Base-by-base conservation (phyloP, 2,329 filamentous ascomycete genomes). In the Claviceps monticola region DNA sequence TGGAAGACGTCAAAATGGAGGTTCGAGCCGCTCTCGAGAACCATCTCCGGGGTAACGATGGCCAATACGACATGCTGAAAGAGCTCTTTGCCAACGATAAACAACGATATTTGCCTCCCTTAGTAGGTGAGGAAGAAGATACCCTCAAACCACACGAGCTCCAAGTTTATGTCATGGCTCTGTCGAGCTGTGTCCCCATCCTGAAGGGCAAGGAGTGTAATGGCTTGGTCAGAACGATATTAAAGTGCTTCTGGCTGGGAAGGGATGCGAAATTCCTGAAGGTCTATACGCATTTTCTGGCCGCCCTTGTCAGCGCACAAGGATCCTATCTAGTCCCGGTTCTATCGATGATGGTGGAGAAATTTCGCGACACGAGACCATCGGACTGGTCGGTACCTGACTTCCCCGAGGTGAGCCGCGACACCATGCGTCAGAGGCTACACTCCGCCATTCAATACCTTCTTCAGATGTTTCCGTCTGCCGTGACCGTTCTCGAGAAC, bases 381-480 rank as follows among this genome's bases (percentile, higher is more conserved):
- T 70, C 71, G 1, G 63, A 72, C 23, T 78, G 72, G 70, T 64
- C 59, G 38, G 71, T 76, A 0, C 65, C 72, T 52, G 74, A 76
- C 53, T 69, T 83, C 71, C 57, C 80, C 65, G 68, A 71, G 5
- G 80, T 94, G 46, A 74, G 73, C 55, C 76, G 80, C 52, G 73
- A 79, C 48, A 77, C 74, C 53, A 83, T 91, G 62, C 82, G 86
- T 57, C 72, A 79, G 50, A 78, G 93, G 57, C 74, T 93, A 41
- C 90, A 98, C 66, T 74, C 80, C 51, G 82, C 82, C 4, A 70
- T 97, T 14, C 80, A 80, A 57, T 86, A 88, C 60, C 71, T 98
- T 13, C 74, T 95, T 46, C 78, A 82, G 59, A 80, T 95, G 53
- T 86, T 94, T 52, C 90, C 93, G 3, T 85, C 89, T 36, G 85